Percentiles rank a stretch among this genome's conserved stretches.
phyloP scores from a whole-genome alignment of 495 filamentous ascomycete genomes.

The Talaromyces adpressus region DNA sequence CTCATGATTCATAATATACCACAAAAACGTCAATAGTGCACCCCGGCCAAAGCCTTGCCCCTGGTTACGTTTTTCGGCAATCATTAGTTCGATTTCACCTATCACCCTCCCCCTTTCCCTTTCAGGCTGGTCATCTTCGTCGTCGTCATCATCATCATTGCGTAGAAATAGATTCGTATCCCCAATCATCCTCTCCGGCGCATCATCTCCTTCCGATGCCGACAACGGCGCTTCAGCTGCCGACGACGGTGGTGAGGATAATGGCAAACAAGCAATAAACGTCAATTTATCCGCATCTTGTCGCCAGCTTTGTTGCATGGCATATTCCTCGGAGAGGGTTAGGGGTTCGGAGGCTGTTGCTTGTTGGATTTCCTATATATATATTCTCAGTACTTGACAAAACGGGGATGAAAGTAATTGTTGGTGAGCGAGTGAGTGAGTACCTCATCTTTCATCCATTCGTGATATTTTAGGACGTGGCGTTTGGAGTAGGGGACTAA shows the following conservation, averaged over 20 bases:
- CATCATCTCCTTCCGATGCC: constrained; percentile 37
- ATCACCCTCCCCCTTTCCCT: constrained; percentile 22
- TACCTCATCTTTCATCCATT: constrained; percentile 88
- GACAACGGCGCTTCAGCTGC: constrained; percentile 6
- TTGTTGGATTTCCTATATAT: constrained; percentile 66
- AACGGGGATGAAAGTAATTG: no score
- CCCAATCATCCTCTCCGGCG: constrained; percentile 59
- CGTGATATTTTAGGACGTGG: constrained; percentile 77
- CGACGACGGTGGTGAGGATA: constrained; percentile 9
- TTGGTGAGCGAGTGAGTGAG: constrained; percentile 9
- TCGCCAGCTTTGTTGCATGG: constrained; percentile 80
- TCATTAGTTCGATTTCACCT: constrained; percentile 87
- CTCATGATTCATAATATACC: constrained; percentile 49
- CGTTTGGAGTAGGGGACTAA: constrained; percentile 77
- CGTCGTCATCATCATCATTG: constrained; percentile 37
- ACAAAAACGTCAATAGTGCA: constrained; percentile 59
- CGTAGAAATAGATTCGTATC: constrained; percentile 83
- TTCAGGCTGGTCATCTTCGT: constrained; percentile 18
- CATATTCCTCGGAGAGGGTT: constrained; percentile 70
- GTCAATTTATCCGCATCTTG: constrained; percentile 52
- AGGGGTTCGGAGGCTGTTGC: constrained; percentile 80
- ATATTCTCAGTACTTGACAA: no score
- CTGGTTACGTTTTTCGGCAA: constrained; percentile 54
- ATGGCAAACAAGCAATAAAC: constrained; percentile 33
- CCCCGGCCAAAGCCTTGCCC: constrained; percentile 59